Conservation (phyloP, 176 grass and related monocot genomes). For the Zoysia japonica region DNA sequence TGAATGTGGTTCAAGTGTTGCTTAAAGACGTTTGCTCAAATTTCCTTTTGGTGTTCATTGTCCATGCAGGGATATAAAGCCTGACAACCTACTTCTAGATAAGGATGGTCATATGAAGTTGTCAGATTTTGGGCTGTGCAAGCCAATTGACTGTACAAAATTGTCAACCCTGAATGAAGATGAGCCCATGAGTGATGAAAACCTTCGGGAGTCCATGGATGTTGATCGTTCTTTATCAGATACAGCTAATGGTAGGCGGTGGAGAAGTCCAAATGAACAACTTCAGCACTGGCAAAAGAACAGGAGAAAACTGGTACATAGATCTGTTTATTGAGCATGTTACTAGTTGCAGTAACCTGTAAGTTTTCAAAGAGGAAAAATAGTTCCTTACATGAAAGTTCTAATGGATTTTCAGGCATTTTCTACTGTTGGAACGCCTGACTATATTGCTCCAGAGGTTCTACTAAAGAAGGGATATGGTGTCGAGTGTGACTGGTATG, state of each 20-base stretch:
- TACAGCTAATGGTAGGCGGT: slow-evolving; percentile 43
- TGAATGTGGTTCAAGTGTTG: slow-evolving; percentile 1
- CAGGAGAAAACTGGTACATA: slow-evolving; percentile 55
- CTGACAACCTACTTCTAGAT: slow-evolving; percentile 82
- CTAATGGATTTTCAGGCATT: slow-evolving; percentile 58
- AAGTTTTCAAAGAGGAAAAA: slow-evolving; percentile 28
- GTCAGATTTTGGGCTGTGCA: slow-evolving; percentile 87
- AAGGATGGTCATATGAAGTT: slow-evolving; percentile 87
- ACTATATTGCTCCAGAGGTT: slow-evolving; percentile 88
- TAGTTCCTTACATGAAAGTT: neutral
- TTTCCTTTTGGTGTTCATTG: slow-evolving; percentile 20
- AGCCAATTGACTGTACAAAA: slow-evolving; percentile 80
- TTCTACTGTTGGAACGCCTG: slow-evolving; percentile 81
- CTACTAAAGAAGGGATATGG: slow-evolving; percentile 76
- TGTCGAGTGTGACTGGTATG: slow-evolving; percentile 78
- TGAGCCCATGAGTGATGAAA: slow-evolving; percentile 74
- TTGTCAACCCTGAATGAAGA: slow-evolving; percentile 77
- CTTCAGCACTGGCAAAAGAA: slow-evolving; percentile 73
- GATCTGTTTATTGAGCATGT: slow-evolving; percentile 13
- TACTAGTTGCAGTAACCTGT: slow-evolving; percentile 13
- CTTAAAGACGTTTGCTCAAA: slow-evolving; percentile 8
- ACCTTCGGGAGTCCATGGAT: slow-evolving; percentile 80
- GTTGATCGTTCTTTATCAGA: slow-evolving; percentile 46
- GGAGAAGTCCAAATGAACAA: slow-evolving; percentile 59
- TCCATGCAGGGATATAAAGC: slow-evolving; percentile 81